Evolutionary conservation across 495 filamentous ascomycete species (phyloP), one percentile per base, ranked within the genome.

Genomic region (Hyaloscypha finlandica): DNA sequence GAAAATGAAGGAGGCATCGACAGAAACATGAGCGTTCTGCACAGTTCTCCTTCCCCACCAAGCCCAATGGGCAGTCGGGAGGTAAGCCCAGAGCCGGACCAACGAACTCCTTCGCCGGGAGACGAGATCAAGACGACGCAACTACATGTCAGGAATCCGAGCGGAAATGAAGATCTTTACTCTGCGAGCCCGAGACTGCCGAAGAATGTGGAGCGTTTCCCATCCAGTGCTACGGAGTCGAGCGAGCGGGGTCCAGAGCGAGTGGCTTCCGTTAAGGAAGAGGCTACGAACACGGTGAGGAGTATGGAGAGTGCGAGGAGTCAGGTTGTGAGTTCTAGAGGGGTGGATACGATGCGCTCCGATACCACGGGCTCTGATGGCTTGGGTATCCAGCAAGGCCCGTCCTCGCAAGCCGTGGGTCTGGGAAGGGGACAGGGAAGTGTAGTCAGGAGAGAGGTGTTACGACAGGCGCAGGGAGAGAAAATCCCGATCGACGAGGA

Each of bases 101-200:
- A 52, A 8, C 59, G 6, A 3, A 0, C 19, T 59, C 32, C 39
- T 29, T 19, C 14, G 32, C 29, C n/a, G 33, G 22, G 16, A 20
- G 33, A 51, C 20, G 30, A 39, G 35, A 54, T n/a, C 59, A 42
- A 42, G 37, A 8, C 4, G 35, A 59, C 56, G 56, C 12, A 14
- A 12, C 16, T 37, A 1, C 30, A 25, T 8, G 53, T 59, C 0
- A 32, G 31, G 11, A 12, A 59, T 19, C 45, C 30, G 45, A 25
- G 20, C 31, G 20, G 37, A 6, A 37, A 12, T 25, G 52, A 57
- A 3, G 60, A 63, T 59, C 45, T 68, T 4, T 68, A 68, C 32
- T 30, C 64, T 14, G 66, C 66, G 30, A 53, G 37, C 29, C 65
- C 65, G n/a, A 29, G 65, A 20, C 19, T 68, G 35, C 65, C 65